Conservation (phyloP, 805 yeast genomes). For the Teunomyces tritomae region DNA sequence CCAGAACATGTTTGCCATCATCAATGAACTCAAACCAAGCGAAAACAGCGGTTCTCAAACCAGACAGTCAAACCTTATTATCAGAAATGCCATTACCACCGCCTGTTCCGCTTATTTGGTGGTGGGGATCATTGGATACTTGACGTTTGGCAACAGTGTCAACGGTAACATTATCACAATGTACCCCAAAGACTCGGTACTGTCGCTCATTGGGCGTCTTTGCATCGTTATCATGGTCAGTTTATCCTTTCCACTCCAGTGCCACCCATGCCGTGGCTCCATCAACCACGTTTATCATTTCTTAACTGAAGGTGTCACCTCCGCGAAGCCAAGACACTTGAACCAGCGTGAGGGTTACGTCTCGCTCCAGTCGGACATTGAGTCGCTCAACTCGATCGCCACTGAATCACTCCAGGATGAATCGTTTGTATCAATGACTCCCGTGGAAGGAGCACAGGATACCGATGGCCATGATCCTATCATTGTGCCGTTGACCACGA, state of each 20-base stretch:
- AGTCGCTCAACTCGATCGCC: constrained; percentile 17
- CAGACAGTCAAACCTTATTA: constrained; percentile 47
- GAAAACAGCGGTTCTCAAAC: constrained; percentile 38
- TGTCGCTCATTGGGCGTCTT: constrained; percentile 54
- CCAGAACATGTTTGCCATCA: constrained; percentile 75
- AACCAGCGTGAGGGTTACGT: constrained; percentile 23
- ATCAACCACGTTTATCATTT: constrained; percentile 62
- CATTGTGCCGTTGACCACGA: constrained; percentile 47
- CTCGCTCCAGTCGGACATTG: constrained; percentile 25
- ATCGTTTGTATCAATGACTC: constrained; percentile 42
- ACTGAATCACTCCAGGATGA: constrained; percentile 26
- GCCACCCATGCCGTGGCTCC: constrained; percentile 78
- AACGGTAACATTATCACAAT: constrained; percentile 67
- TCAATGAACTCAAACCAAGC: constrained; percentile 57
- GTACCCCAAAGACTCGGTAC: constrained; percentile 53
- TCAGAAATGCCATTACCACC: constrained; percentile 52
- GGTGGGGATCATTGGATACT: constrained; percentile 69
- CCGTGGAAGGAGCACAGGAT: constrained; percentile 47
- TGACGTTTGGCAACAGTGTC: constrained; percentile 67
- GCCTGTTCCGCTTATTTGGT: constrained; percentile 58
- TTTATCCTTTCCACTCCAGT: constrained; percentile 75
- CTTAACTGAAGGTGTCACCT: constrained; percentile 32
- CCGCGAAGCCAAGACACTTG: constrained; percentile 20
- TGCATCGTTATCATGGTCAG: constrained; percentile 69
- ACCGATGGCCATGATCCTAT: constrained; percentile 48